Base-by-base conservation (phyloP, 495 filamentous ascomycete genomes). In the Staphylotrichum longicolle region DNA sequence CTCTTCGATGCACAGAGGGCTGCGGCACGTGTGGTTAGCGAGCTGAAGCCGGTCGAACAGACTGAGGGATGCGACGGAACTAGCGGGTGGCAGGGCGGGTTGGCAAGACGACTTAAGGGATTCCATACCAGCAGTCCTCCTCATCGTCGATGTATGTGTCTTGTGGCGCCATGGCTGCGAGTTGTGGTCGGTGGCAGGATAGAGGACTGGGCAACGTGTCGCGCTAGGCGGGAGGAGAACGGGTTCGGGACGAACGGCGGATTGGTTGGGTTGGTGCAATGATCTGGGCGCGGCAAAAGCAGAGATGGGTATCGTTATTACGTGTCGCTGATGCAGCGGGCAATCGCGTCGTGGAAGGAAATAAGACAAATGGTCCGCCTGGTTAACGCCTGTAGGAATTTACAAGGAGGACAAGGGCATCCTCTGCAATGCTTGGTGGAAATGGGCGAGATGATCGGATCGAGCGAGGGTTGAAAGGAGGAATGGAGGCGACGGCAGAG, bases 91-190 rank as follows among this genome's bases (percentile, higher is more conserved):
- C 3, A 15, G 47, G 42, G 47, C 72, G 20, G 20, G 20, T 27
- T 27, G 20, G 20, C 20, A 27, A 27, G 1, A 61, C 33, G 33
- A n/a, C 35, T 34, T 10, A 39, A 39, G 48, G 52, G 33, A 42
- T 34, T 41, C 12, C 85, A 70, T 82, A 95, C 91, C 91, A 96
- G 66, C 84, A 86, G 69, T 96, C 92, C 70, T 97, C 94, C 66
- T 96, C 91, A 69, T 98, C 95, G 68, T 99, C 95, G 74, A 98
- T 91, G 81, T 96, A 95, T 68, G 88, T 90, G 73, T 99, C 95
- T 76, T 96, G 93, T 66, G 90, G 88, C 75, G 83, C 83, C 87
- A 92, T 81, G 46, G 62, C 72, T 70, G 63, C 32, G 82, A 74
- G 72, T 75, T 63, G 66, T 59, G 50, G 47, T 34, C 32, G 27